These are phyloP conservation scores for Avena sativa DNA, from an alignment of 176 grass and related monocot species.

Conservation along the genomic window DNA sequence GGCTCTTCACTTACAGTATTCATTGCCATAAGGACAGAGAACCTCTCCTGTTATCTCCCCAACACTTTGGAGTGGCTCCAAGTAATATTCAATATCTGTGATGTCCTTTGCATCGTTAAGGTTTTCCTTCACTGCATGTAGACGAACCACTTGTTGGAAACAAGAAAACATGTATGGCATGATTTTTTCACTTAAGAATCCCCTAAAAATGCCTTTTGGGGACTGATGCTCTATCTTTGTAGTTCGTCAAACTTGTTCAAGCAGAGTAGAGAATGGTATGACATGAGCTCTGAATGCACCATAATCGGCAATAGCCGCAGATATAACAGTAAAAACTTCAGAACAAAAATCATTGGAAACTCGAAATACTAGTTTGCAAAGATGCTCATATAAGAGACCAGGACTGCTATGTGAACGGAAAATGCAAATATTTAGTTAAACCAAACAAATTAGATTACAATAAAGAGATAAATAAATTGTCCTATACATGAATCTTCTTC, in stretches of 20 bases:
- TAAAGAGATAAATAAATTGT: not conserved
- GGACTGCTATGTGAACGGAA: not conserved
- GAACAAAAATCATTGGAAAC: not conserved
- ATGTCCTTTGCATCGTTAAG: conserved; percentile 76
- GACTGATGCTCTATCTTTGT: not conserved
- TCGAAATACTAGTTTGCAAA: not conserved
- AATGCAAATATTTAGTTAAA: not conserved
- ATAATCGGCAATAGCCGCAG: not conserved
- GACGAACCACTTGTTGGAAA: conserved; percentile 12
- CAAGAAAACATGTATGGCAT: not conserved
- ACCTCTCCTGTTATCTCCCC: conserved; percentile 91
- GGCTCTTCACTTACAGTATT: conserved; percentile 64
- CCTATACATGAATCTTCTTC: no score
- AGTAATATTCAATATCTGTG: conserved; percentile 74
- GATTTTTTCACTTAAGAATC: not conserved
- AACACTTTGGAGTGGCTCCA: conserved; percentile 92
- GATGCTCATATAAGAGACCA: not conserved
- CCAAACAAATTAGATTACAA: not conserved
- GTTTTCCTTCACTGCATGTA: conserved; percentile 79
- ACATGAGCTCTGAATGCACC: not conserved
- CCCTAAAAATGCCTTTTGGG: not conserved
- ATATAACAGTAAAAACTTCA: conserved; percentile 6
- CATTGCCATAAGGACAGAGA: conserved; percentile 88
- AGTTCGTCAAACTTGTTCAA: not conserved
- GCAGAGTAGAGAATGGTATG: not conserved